These are phyloP conservation scores for Drechslerella stenobrocha DNA, from an alignment of 2,329 filamentous ascomycete species.

Conservation along the genomic window DNA sequence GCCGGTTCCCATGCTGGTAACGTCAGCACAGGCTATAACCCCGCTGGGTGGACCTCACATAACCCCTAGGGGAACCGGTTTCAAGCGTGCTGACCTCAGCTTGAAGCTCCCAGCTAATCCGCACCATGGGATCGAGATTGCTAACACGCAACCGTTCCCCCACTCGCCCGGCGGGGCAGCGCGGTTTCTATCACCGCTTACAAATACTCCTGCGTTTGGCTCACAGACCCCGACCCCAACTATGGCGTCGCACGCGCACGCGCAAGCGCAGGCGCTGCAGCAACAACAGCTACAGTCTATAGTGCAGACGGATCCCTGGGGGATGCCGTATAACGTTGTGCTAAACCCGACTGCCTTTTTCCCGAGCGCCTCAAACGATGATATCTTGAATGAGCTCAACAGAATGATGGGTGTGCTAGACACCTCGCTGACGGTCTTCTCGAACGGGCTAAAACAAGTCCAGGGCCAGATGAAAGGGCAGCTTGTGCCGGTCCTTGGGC, in stretches of 20 bases:
- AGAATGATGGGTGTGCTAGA: constrained; percentile 41
- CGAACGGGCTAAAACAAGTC: constrained; percentile 34
- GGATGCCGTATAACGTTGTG: constrained; percentile 38
- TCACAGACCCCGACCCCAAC: constrained; percentile 44
- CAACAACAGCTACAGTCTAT: constrained; percentile 14
- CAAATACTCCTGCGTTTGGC: constrained; percentile 34
- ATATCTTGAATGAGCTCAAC: constrained; percentile 28
- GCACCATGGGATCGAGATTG: constrained; percentile 39
- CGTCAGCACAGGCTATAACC: constrained; percentile 12
- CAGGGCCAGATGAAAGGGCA: constrained; percentile 34
- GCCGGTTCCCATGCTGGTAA: constrained; percentile 29
- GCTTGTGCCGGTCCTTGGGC: constrained; percentile 18
- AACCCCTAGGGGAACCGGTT: constrained; percentile 36
- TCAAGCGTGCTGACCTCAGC: constrained; percentile 40
- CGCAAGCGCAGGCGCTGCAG: not conserved
- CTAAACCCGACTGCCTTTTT: constrained; percentile 40
- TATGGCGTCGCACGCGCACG: constrained; percentile 35
- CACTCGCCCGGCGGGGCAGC: constrained; percentile 26
- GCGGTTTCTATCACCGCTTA: constrained; percentile 37
- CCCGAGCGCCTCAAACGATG: constrained; percentile 37
- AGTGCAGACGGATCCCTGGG: constrained; percentile 32
- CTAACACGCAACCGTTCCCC: constrained; percentile 30
- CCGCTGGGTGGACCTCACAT: constrained; percentile 29
- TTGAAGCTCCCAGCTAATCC: constrained; percentile 41
- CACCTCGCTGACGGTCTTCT: constrained; percentile 36